Base-by-base conservation (phyloP, 331 rosid genomes). In the Rhamnella rubrinervis region DNA sequence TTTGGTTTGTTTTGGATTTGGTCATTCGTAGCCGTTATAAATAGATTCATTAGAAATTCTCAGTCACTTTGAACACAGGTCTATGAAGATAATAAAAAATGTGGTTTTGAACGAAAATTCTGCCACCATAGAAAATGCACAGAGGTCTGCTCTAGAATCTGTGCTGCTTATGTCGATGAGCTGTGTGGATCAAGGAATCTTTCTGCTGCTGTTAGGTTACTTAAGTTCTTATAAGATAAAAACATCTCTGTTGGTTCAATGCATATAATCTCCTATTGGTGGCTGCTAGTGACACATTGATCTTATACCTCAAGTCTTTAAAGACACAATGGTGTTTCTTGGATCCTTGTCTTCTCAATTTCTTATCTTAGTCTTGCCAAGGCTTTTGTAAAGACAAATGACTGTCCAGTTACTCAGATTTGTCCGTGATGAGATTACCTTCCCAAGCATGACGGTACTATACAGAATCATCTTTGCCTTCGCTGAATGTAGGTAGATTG, bases 391-490 rank as follows among this genome's bases (percentile, higher is more conserved):
- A 80, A 75, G 76, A 78, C 76, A 31, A 64, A 71, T 62, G 85
- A 81, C 61, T 74, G 59, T 11, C n/a, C 77, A 75, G 68, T 80
- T 91, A 17, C 81, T 82, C 59, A 76, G 67, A 74, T 81, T 81
- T 31, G 61, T 84, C 56, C 53, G 78, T 72, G 87, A 86, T 75
- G 66, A 83, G 68, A 53, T 79, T 64, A 81, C 74, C 37, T 61
- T 55, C 78, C 88, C 87, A 1, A 81, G 84, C 39, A 19, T 78
- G 59, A 56, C 79, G 25, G 80, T 81, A 39, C 59, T 92, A 31
- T 89, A 89, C 84, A 71, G 75, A 76, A 77, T 87, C 67, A 79
- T 92, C 71, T 86, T 52, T 63, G 88, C 92, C 38, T 88, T 89
- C 62, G 80, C 87, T 59, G 75, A 83, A 83, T 76, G 92, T 75